Percentiles rank a stretch among this genome's conserved stretches.
Conservation (phyloP, 345 rosid species). For the Brassica nigra region DNA sequence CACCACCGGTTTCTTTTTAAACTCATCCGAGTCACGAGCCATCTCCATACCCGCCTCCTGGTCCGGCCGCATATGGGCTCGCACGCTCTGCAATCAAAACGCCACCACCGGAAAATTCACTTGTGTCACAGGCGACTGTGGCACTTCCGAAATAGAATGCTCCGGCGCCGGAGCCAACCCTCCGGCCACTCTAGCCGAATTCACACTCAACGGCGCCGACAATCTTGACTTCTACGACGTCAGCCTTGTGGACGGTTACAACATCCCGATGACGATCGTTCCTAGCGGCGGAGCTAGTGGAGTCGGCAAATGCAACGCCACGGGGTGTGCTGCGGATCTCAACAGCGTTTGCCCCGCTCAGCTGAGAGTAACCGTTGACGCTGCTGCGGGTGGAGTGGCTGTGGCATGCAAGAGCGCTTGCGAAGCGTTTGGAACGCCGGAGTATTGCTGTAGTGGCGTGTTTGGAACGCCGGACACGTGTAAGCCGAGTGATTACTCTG, state of each 20-base stretch:
- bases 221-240: slow-evolving; percentile 65
- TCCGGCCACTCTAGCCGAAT: slow-evolving; percentile 62
- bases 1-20: slow-evolving; percentile 58
- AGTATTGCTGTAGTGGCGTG: slow-evolving; percentile 63
- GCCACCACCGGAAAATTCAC: slow-evolving; percentile 49
- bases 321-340: slow-evolving; percentile 53
- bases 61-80: slow-evolving; percentile 69
- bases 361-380: slow-evolving; percentile 42
- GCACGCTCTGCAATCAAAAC: slow-evolving; percentile 55
- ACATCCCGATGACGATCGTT: slow-evolving; percentile 52
- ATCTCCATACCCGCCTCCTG: slow-evolving; percentile 49
- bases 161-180: slow-evolving; percentile 53
- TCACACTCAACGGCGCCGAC: slow-evolving; percentile 48
- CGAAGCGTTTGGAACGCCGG: slow-evolving; percentile 51
- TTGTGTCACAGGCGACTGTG: slow-evolving; percentile 66
- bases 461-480: slow-evolving; percentile 52
- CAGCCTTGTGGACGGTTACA: slow-evolving; percentile 72
- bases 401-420: slow-evolving; percentile 64
- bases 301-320: slow-evolving; percentile 46
- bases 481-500: slow-evolving; percentile 52
- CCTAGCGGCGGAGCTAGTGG: slow-evolving; percentile 41
- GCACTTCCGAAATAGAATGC: slow-evolving; percentile 50
- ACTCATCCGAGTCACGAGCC: slow-evolving; percentile 41
- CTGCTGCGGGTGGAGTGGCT: slow-evolving; percentile 28
- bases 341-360: slow-evolving; percentile 51